Percentiles rank a stretch among this genome's conserved stretches.
These are phyloP conservation scores for Artemisia tridentata DNA, from an alignment of 129 eudicot species.

Conservation along the genomic window DNA sequence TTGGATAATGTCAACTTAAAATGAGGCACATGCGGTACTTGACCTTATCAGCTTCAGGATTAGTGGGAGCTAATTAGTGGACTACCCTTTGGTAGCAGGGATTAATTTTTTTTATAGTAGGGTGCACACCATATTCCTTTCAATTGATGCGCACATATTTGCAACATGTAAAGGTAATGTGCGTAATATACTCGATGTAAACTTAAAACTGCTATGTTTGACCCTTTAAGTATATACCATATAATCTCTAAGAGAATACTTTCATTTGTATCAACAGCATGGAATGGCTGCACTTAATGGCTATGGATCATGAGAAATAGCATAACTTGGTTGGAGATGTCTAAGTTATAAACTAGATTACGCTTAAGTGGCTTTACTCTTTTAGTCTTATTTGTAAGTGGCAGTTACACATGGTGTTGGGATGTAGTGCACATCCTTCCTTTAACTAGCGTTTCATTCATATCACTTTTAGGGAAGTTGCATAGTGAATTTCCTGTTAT, in stretches of 20 bases:
- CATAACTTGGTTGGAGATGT: too few species aligned
- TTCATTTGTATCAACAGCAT: not conserved
- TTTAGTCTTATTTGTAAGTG: too few species aligned
- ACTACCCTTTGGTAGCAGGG: not conserved
- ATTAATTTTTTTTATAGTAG: too few species aligned
- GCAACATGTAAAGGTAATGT: not conserved
- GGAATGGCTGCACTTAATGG: not conserved
- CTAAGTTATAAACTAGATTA: too few species aligned
- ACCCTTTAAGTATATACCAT: not conserved
- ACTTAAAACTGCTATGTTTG: not conserved
- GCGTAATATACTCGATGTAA: not conserved
- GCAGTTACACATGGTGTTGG: too few species aligned
- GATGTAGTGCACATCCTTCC: too few species aligned
- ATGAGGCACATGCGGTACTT: not conserved
- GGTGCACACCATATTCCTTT: too few species aligned
- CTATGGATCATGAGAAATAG: too few species aligned
- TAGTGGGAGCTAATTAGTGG: not conserved
- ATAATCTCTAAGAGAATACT: not conserved
- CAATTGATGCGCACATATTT: not conserved
- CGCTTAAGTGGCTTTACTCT: too few species aligned
- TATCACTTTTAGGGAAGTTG: not conserved
- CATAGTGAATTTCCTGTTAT: too few species aligned
- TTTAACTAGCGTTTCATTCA: too few species aligned
- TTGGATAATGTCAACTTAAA: conserved; percentile 8
- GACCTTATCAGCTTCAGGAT: not conserved